Conservation (phyloP, 306 rosid genomes). For the Vachellia pachyceras region DNA sequence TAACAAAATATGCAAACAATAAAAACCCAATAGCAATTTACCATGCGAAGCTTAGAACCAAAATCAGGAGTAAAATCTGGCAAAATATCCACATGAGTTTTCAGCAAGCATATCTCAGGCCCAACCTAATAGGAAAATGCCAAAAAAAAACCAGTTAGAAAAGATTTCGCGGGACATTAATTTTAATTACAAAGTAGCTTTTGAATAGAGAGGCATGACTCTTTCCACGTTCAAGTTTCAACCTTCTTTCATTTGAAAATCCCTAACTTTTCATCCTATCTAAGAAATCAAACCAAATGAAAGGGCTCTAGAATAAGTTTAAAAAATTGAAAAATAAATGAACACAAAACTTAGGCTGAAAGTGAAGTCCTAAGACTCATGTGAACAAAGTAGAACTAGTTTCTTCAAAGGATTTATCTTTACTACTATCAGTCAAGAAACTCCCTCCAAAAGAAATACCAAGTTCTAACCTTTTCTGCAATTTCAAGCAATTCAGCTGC, state of each 20-base stretch:
- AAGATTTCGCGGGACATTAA: neutral
- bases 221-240: constrained; percentile 3
- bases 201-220: neutral
- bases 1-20: neutral
- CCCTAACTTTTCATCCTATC: constrained; percentile 7
- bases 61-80: constrained; percentile 92
- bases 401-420: neutral
- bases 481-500: constrained; percentile 82
- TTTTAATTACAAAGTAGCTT: constrained; percentile 18
- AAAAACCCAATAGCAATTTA: constrained; percentile 40
- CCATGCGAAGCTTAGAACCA: constrained; percentile 82
- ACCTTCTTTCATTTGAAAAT: constrained; percentile 11
- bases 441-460: constrained; percentile 9
- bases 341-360: neutral
- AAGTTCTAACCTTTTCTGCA: constrained; percentile 71
- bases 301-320: neutral
- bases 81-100: constrained; percentile 92
- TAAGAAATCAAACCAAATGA: constrained; percentile 16
- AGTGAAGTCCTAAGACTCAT: constrained; percentile 1
- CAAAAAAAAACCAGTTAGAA: constrained; percentile 23
- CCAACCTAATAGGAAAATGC: constrained; percentile 64
- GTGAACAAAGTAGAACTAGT: constrained; percentile 6
- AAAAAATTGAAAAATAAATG: neutral
- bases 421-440: neutral
- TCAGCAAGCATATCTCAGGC: constrained; percentile 91